A percentile compares a stretch with the other conserved stretches of the same genome.
Evolutionary conservation across 31 red algal genomes (phyloP).

Genomic region (Asparagopsis taxiformis): DNA sequence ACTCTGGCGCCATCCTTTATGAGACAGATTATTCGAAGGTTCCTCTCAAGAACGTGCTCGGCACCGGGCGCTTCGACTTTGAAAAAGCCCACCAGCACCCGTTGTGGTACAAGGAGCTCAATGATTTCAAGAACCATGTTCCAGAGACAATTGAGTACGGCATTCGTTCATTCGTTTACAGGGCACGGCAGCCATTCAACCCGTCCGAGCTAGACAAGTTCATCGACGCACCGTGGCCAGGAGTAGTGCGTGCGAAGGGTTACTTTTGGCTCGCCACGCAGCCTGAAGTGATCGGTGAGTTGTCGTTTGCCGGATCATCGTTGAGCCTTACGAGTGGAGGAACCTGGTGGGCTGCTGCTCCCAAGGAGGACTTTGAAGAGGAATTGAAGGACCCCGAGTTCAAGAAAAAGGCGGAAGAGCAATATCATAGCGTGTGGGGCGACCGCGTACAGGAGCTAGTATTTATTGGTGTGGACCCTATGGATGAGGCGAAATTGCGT

Average conservation of each 20-base stretch:
- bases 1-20: slow-evolving; percentile 19
- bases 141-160: slow-evolving; percentile 47
- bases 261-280: slow-evolving; percentile 59
- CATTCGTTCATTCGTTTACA: slow-evolving; percentile 49
- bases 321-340: slow-evolving; percentile 9
- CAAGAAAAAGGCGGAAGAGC: background rate
- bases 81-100: slow-evolving; percentile 22
- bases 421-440: slow-evolving; percentile 10
- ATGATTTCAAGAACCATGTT: slow-evolving; percentile 27
- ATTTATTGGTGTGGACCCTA: slow-evolving; percentile 14
- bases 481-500: slow-evolving; percentile 5
- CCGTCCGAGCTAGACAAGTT: slow-evolving; percentile 18
- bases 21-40: slow-evolving; percentile 23
- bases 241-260: slow-evolving; percentile 54
- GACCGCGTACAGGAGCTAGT: slow-evolving; percentile 23
- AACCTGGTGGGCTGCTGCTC: slow-evolving; percentile 31
- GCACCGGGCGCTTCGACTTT: slow-evolving; percentile 37
- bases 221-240: slow-evolving; percentile 13
- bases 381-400: too few species aligned
- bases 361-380: slow-evolving; percentile 7
- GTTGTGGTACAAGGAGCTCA: slow-evolving; percentile 44
- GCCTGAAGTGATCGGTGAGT: slow-evolving; percentile 21
- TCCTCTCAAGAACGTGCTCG: slow-evolving; percentile 19
- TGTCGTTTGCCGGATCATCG: slow-evolving; percentile 39
- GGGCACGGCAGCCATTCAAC: slow-evolving; percentile 37